Evolutionary conservation across 805 yeast species (phyloP).

Genomic region (Teunomyces barrocoloradensis): DNA sequence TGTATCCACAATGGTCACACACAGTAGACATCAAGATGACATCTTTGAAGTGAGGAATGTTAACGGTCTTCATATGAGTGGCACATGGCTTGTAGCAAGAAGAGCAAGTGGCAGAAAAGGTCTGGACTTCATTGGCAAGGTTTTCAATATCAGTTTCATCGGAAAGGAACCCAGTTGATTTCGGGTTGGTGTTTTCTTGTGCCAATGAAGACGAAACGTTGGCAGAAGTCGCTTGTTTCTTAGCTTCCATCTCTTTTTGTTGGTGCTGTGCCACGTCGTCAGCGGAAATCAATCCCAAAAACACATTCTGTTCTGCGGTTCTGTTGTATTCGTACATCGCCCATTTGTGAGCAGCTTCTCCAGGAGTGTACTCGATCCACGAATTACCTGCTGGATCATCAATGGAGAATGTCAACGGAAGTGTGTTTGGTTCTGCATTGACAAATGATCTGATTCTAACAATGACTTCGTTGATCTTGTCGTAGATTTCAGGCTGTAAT

Average conservation of each 20-base stretch:
- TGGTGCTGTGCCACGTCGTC: constrained; percentile 53
- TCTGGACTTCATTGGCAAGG: constrained; percentile 85
- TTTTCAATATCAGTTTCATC: constrained; percentile 83
- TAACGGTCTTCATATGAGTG: constrained; percentile 95
- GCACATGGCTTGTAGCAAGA: constrained; percentile 78
- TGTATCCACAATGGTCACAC: constrained; percentile 91
- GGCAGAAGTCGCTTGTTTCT: constrained; percentile 38
- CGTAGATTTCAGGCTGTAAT: constrained; percentile 70
- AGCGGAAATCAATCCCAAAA: constrained; percentile 74
- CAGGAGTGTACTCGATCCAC: constrained; percentile 88
- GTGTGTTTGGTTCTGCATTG: constrained; percentile 61
- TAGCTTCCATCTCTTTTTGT: constrained; percentile 49
- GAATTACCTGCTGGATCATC: constrained; percentile 98
- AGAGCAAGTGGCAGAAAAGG: constrained; percentile 90
- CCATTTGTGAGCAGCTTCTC: constrained; percentile 89
- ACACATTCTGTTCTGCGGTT: constrained; percentile 83
- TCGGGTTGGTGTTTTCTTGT: constrained; percentile 19
- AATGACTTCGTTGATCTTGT: constrained; percentile 71
- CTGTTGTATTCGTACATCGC: constrained; percentile 76
- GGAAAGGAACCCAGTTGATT: constrained; percentile 57
- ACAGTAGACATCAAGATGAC: constrained; percentile 94
- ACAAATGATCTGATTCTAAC: constrained; percentile 56
- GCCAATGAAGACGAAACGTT: constrained; percentile 24
- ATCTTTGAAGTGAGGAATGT: constrained; percentile 97
- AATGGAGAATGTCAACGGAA: constrained; percentile 74